Conservation (phyloP, 164 flowering plant genomes). For the Vitis cinerea region DNA sequence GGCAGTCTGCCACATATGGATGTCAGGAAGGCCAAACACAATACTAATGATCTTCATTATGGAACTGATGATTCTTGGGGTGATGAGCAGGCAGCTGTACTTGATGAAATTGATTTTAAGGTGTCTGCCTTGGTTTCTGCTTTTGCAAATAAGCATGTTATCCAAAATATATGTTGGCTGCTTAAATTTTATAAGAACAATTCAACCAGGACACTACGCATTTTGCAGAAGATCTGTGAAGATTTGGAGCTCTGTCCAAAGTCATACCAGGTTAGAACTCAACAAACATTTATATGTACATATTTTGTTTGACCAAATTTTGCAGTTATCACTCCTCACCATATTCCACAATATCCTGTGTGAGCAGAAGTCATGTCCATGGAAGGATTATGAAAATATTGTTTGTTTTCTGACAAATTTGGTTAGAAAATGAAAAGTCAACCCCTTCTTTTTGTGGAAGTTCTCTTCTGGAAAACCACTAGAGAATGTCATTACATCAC, state of each 20-base stretch:
- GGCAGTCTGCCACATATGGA: slow-evolving; percentile 22
- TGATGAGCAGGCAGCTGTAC: slow-evolving; percentile 49
- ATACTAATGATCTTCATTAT: slow-evolving; percentile 24
- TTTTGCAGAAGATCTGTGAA: slow-evolving; percentile 70
- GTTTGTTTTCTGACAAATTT: slow-evolving; percentile 61
- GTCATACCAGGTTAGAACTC: slow-evolving; percentile 77
- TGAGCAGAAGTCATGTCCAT: slow-evolving; percentile 71
- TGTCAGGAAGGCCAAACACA: slow-evolving; percentile 18
- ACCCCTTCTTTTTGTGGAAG: slow-evolving; percentile 90
- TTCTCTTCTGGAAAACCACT: slow-evolving; percentile 86
- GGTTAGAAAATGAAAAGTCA: slow-evolving; percentile 76
- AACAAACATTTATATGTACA: background rate
- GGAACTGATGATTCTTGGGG: slow-evolving; percentile 56
- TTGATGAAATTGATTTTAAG: slow-evolving; percentile 77
- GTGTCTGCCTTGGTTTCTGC: slow-evolving; percentile 61
- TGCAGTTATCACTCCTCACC: slow-evolving; percentile 87
- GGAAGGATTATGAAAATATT: slow-evolving; percentile 65
- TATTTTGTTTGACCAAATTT: slow-evolving; percentile 8
- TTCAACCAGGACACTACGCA: slow-evolving; percentile 51
- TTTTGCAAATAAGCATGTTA: slow-evolving; percentile 62
- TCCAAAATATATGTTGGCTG: slow-evolving; percentile 88
- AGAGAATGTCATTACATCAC: slow-evolving; percentile 78
- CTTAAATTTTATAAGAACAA: slow-evolving; percentile 86
- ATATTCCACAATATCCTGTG: slow-evolving; percentile 69
- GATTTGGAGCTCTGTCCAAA: slow-evolving; percentile 91